phyloP scores from a whole-genome alignment of 2,329 filamentous ascomycete genomes.

The Coniochaeta hoffmannii region DNA sequence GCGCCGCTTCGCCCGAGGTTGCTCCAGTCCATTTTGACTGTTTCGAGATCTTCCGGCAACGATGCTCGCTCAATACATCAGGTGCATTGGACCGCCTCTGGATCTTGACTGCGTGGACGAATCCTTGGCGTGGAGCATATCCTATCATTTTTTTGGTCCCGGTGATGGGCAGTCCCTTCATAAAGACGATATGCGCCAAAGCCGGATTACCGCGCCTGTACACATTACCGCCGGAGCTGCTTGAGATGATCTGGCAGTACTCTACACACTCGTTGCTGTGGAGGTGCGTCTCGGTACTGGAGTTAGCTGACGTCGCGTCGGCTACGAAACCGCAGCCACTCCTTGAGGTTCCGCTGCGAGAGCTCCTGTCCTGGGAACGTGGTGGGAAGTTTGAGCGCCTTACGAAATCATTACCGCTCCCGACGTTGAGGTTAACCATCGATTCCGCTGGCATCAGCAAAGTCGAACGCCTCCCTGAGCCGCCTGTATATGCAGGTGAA shows the following conservation, averaged over 20 bases:
- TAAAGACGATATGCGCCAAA: not conserved
- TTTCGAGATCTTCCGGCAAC: not conserved
- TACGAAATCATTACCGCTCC: not conserved
- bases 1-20: not conserved
- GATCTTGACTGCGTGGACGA: not conserved
- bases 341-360: not conserved
- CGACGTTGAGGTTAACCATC: not conserved
- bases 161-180: not conserved
- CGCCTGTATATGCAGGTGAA: slow-evolving; percentile 1
- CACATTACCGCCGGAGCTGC: not conserved
- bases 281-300: not conserved
- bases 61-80: not conserved
- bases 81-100: not conserved
- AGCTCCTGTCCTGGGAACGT: not conserved
- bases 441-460: not conserved
- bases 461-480: not conserved
- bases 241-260: not conserved
- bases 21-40: not conserved
- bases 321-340: not conserved
- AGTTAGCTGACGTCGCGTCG: not conserved
- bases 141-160: not conserved
- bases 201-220: not conserved
- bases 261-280: not conserved
- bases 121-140: not conserved
- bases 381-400: not conserved